Evolutionary conservation across 2,329 filamentous ascomycete species (phyloP), one percentile per base, ranked within the genome.

Genomic region (Allantophomopsis cytisporea): DNA sequence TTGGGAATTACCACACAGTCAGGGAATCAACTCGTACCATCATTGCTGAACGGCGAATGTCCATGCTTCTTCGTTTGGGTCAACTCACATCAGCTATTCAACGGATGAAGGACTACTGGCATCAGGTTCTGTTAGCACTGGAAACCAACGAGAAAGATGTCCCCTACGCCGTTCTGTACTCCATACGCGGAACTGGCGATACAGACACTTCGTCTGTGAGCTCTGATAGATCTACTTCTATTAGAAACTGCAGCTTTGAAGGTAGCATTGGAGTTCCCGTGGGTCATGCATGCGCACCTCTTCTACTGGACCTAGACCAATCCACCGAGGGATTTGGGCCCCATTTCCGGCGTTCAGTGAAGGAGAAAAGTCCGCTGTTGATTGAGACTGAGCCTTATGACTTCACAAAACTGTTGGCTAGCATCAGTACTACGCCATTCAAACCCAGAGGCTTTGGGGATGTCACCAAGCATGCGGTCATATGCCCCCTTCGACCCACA

Each of bases 301-400:
- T 64, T 2, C 62, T 64, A 13, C 63, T 89, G 14, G 81, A 89
- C 48, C 60, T 91, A 14, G 76, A 72, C 39, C 69, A 68, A 15
- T 79, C 80, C 21, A 71, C 69, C 17, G 78, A 83, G 44, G 83
- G 82, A 0, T 88, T 88, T 53, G 81, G 78, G 0, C 75, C 80
- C 0, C 78, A 82, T 3, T 84, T 91, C 62, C 69, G 82, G 21
- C 17, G 32, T 28, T 2, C 43, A 50, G 4, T 16, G 47, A 73
- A 73, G 43, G 73, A 72, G 0, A 71, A 76, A 31, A 67, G 69
- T 37, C 81, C 83, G 1, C 68, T 83, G 6, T 64, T 85, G 0
- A 60, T 91, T 1, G 77, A 76, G 1, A 67, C 73, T 16, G 69
- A 75, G 1, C 68, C 75, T 39, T 75, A 72, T 4, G n/a, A 38